These are phyloP conservation scores for Paraphaeosphaeria sporulosa DNA, from an alignment of 2,329 filamentous ascomycete species.

Conservation along the genomic window DNA sequence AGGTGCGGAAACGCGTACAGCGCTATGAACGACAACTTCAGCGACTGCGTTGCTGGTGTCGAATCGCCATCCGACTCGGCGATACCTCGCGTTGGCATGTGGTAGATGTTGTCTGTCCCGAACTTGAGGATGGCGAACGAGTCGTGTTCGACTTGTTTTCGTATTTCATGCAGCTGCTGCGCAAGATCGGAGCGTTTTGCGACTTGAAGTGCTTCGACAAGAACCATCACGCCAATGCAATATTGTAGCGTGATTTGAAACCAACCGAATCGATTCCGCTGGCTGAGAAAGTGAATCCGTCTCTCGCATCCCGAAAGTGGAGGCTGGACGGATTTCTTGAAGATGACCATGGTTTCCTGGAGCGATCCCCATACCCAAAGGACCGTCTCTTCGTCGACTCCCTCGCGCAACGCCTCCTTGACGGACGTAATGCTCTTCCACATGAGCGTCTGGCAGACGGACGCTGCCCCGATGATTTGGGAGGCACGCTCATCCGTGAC, in stretches of 20 bases:
- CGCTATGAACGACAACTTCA: neutral
- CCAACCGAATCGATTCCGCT: slow-evolving; percentile 13
- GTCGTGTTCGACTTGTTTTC: slow-evolving; percentile 18
- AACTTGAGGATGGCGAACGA: slow-evolving; percentile 21
- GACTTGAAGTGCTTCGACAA: slow-evolving; percentile 16
- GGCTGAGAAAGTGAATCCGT: slow-evolving; percentile 10
- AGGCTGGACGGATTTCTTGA: neutral
- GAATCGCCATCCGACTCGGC: neutral
- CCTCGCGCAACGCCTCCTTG: slow-evolving; percentile 22
- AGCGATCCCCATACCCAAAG: slow-evolving; percentile 1
- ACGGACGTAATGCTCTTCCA: slow-evolving; percentile 22
- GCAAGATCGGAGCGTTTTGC: slow-evolving; percentile 18
- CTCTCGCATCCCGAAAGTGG: neutral
- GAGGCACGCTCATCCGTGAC: slow-evolving; percentile 14
- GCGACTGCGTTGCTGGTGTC: neutral
- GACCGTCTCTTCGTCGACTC: slow-evolving; percentile 17
- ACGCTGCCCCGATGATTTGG: slow-evolving; percentile 15
- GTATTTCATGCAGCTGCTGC: slow-evolving; percentile 3
- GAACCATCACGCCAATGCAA: slow-evolving; percentile 18
- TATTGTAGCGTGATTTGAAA: slow-evolving; percentile 17
- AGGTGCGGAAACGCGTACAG: neutral
- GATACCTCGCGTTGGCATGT: neutral
- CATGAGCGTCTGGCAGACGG: slow-evolving; percentile 13
- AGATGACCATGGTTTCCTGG: neutral
- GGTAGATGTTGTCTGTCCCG: slow-evolving; percentile 15